A percentile compares a stretch with the other conserved stretches of the same genome.
phyloP scores from a whole-genome alignment of 208 protist genomes.

The Crithidia brevicula region DNA sequence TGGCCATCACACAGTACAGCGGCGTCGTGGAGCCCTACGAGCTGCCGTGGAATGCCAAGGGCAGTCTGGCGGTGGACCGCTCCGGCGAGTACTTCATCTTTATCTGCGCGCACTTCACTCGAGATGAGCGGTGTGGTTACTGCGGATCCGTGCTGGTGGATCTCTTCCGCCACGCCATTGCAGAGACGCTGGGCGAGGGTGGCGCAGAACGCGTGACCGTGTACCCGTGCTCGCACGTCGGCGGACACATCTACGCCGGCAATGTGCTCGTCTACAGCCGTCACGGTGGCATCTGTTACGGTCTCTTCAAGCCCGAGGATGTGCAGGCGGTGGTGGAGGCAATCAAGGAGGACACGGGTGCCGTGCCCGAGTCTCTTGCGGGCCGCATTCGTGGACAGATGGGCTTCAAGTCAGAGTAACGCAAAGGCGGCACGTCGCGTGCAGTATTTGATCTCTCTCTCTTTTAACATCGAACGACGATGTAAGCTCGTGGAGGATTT shows the following conservation, averaged over 20 bases:
- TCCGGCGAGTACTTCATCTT: slow-evolving; percentile 87
- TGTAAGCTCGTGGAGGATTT: too few relatives aligned
- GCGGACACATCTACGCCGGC: slow-evolving; percentile 91
- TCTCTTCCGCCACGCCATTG: slow-evolving; percentile 70
- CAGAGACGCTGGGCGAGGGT: slow-evolving; percentile 37
- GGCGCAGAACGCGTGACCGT: slow-evolving; percentile 56
- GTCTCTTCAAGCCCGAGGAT: slow-evolving; percentile 83
- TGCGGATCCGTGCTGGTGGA: slow-evolving; percentile 88
- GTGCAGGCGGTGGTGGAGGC: slow-evolving; percentile 62
- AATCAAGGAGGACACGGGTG: slow-evolving; percentile 48
- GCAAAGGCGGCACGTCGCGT: too few relatives aligned
- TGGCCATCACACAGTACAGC: slow-evolving; percentile 70
- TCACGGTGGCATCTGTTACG: slow-evolving; percentile 85
- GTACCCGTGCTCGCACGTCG: slow-evolving; percentile 81
- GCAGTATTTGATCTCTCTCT: neutral
- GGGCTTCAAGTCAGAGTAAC: slow-evolving; percentile 9
- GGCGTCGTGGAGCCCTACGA: slow-evolving; percentile 39
- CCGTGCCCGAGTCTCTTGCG: slow-evolving; percentile 59
- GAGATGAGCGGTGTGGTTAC: slow-evolving; percentile 89
- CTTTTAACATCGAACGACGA: too few relatives aligned
- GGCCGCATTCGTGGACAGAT: slow-evolving; percentile 66
- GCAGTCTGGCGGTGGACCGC: slow-evolving; percentile 71
- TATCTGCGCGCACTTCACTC: slow-evolving; percentile 79
- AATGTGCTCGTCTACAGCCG: slow-evolving; percentile 91
- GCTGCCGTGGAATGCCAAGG: slow-evolving; percentile 74